These are phyloP conservation scores for Diaporthe sp. DNA, from an alignment of 2,329 filamentous ascomycete genomes.

Conservation along the genomic window DNA sequence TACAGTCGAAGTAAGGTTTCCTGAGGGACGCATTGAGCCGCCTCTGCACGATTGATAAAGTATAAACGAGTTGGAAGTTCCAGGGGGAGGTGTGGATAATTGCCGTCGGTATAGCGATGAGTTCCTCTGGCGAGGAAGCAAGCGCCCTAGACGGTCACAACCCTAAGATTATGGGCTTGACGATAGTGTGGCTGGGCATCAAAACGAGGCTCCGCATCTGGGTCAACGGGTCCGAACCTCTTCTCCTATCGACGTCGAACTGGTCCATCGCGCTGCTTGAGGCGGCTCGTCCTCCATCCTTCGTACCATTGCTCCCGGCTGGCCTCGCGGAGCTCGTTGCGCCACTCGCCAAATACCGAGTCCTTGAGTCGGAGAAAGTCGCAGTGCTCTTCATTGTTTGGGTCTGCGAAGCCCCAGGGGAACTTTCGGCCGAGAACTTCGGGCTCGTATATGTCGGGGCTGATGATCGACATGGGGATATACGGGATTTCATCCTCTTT, in stretches of 20 bases:
- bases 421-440: constrained; percentile 85
- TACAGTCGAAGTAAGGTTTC: constrained; percentile 1
- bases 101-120: background rate
- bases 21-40: background rate
- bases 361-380: constrained; percentile 94
- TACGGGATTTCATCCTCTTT: constrained; percentile 71
- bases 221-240: constrained; percentile 29
- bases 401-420: constrained; percentile 96
- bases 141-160: constrained; percentile 6
- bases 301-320: constrained; percentile 96
- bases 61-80: background rate
- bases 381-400: constrained; percentile 90
- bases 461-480: constrained; percentile 91
- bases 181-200: constrained; percentile 7
- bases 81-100: background rate
- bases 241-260: constrained; percentile 49
- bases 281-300: constrained; percentile 84
- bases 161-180: constrained; percentile 8
- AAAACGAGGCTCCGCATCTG: constrained; percentile 2
- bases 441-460: constrained; percentile 90
- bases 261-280: constrained; percentile 64
- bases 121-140: constrained; percentile 20
- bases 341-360: constrained; percentile 93
- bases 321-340: constrained; percentile 87
- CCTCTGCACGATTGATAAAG: background rate